phyloP scores from a whole-genome alignment of 495 filamentous ascomycete species.

The Podospora australis region DNA sequence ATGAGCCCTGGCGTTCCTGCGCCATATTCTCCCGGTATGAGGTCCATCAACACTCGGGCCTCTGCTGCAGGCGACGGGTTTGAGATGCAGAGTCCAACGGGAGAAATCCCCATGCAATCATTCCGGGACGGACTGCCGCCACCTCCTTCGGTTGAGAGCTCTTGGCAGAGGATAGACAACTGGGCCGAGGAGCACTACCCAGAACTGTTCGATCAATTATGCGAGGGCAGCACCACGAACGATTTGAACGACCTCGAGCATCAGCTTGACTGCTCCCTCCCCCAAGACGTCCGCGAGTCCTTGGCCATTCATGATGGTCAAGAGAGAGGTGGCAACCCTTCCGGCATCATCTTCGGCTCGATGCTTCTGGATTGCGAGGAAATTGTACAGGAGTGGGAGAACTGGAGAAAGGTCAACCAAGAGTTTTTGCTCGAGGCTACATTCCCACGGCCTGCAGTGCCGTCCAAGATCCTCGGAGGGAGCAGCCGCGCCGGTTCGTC shows the following conservation, averaged over 20 bases:
- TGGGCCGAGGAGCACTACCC: conserved; percentile 95
- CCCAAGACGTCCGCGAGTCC: conserved; percentile 89
- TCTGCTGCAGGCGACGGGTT: conserved; percentile 55
- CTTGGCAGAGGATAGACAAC: conserved; percentile 86
- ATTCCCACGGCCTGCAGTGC: conserved; percentile 49
- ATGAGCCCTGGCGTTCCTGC: conserved; percentile 56
- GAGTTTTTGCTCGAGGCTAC: conserved; percentile 65
- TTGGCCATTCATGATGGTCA: conserved; percentile 89
- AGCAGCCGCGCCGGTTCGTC: conserved; percentile 33
- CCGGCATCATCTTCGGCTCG: conserved; percentile 83
- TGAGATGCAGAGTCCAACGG: conserved; percentile 56
- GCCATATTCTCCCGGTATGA: conserved; percentile 87
- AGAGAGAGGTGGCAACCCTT: conserved; percentile 85
- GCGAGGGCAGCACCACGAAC: conserved; percentile 85
- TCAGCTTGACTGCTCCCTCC: conserved; percentile 89
- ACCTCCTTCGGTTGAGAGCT: conserved; percentile 77
- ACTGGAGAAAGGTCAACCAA: conserved; percentile 88
- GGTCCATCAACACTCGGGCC: conserved; percentile 60
- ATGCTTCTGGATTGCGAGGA: conserved; percentile 99
- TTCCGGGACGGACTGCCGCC: conserved; percentile 90
- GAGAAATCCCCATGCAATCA: conserved; percentile 94
- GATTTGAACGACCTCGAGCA: conserved; percentile 97
- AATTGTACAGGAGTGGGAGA: conserved; percentile 95
- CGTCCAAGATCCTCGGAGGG: conserved; percentile 62
- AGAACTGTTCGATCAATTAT: conserved; percentile 87